Percentiles rank a stretch among this genome's conserved stretches.
These are phyloP conservation scores for Mallotus repandus DNA, from an alignment of 441 rosid species.

Conservation along the genomic window DNA sequence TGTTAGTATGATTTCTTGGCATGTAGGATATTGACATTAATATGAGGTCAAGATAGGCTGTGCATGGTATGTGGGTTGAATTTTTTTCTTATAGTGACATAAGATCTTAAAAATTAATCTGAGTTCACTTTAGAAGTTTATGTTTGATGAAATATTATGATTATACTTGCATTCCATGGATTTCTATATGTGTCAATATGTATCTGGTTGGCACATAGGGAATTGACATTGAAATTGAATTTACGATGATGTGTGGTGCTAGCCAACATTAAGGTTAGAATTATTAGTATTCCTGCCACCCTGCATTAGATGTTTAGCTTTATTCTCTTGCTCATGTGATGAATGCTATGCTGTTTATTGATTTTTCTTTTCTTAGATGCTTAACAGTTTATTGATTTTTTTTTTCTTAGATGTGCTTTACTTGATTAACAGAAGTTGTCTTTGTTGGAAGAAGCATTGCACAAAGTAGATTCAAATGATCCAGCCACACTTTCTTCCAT, in stretches of 20 bases:
- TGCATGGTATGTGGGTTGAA: not conserved
- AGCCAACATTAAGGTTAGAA: not conserved
- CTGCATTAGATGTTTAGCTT: not conserved
- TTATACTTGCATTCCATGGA: not conserved
- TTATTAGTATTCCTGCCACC: not conserved
- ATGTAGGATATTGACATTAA: not conserved
- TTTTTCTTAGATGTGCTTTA: constrained; percentile 9
- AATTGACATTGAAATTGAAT: not conserved
- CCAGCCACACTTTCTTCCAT: constrained; percentile 47
- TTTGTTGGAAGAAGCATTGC: constrained; percentile 61
- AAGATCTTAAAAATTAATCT: not conserved
- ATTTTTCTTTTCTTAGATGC: not conserved
- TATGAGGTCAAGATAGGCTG: not conserved
- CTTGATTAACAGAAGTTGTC: constrained; percentile 53
- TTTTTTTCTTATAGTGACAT: not conserved
- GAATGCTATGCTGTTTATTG: not conserved
- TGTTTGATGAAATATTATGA: not conserved
- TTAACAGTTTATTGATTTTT: not conserved
- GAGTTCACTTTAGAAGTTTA: not conserved
- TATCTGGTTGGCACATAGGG: not conserved
- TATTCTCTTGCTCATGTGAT: not conserved
- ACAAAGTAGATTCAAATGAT: constrained; percentile 49
- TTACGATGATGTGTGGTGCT: not conserved
- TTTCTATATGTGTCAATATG: not conserved
- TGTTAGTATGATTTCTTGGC: not conserved